A percentile compares a stretch with the other conserved stretches of the same genome.
Evolutionary conservation across 208 protist species (phyloP).

Genomic region (Trypanosoma cruzi): DNA sequence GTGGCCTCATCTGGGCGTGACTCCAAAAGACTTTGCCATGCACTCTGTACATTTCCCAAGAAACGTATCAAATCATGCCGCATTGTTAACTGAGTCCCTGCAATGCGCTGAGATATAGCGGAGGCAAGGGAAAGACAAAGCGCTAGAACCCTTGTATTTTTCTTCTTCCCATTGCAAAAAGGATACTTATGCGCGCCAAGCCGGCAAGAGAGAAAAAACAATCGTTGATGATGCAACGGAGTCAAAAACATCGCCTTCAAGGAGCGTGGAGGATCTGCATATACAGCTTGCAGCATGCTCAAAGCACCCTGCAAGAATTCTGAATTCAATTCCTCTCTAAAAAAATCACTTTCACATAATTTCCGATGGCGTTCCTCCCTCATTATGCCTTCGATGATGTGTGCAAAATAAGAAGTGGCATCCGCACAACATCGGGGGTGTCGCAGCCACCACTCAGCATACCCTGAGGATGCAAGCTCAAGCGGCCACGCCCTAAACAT

Average conservation of each 20-base stretch:
- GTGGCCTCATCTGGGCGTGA: constrained; percentile 25
- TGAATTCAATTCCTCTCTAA: neutral
- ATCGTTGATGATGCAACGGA: constrained; percentile 17
- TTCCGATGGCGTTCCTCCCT: constrained; percentile 17
- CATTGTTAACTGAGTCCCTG: constrained; percentile 43
- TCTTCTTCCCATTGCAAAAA: neutral
- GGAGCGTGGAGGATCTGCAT: constrained; percentile 17
- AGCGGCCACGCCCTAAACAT: constrained; percentile 42
- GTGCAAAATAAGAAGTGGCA: constrained; percentile 15
- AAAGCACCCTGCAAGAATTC: constrained; percentile 7
- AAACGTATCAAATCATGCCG: constrained; percentile 50
- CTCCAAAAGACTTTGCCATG: constrained; percentile 17
- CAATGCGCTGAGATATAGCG: constrained; percentile 33
- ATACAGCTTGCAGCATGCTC: constrained; percentile 25
- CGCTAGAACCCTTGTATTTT: constrained; percentile 15
- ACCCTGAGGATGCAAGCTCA: constrained; percentile 37
- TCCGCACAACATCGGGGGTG: constrained; percentile 19
- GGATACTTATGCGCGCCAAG: constrained; percentile 11
- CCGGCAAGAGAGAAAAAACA: constrained; percentile 30
- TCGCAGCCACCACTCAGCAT: constrained; percentile 65
- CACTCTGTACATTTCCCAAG: constrained; percentile 29
- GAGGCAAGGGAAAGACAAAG: constrained; percentile 29
- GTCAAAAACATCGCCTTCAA: constrained; percentile 35
- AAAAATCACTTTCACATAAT: neutral
- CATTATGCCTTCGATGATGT: constrained; percentile 13